Base-by-base conservation (phyloP, 305 asterid genomes). In the Fraxinus velutina region DNA sequence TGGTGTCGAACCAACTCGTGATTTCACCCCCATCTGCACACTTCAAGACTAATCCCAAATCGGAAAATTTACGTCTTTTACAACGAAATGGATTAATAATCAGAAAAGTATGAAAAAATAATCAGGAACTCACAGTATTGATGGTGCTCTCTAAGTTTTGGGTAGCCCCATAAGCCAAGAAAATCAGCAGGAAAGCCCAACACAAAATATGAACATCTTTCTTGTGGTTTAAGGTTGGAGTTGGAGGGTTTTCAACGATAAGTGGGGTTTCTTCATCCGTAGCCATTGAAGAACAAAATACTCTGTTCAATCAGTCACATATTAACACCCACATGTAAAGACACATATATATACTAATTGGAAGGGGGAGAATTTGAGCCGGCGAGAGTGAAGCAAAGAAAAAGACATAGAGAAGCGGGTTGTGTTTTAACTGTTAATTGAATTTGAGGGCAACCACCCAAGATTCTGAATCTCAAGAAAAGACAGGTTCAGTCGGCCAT, bases 111-210 rank as follows among this genome's bases (percentile, higher is more conserved):
- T 7, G 3, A 47, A 32, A 37, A 12, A n/a, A 50, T 17, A 12
- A 6, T 72, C 77, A 9, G 32, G 17, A 24, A 36, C 81, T 70
- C 85, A 94, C 99, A 74, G 93, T 88, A 88, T 94, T 96, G 75
- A 96, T 92, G 29, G 99, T 93, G 83, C 97, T 93, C 82, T 94
- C 93, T 90, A 96, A 84, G 88, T 96, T 96, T 92, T 96, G 99
- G 82, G 92, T 94, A 84, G 99, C 99, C 15, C 97, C 97, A 85
- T 91, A 94, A 73, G 99, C 99, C 82, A 91, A 81, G 87, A 96
- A 94, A 82, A 96, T 89, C 80, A 96, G 88, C 77, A 96, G 88
- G 88, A 96, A 96, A 66, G 97, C 91, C 85, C 88, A 92, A 88
- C 97, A 90, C 44, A 96, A 76, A 21, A 96, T 84, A 85, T 90